Conservation (phyloP, 1,139 yeast species). For the Geotrichum europaeum region DNA sequence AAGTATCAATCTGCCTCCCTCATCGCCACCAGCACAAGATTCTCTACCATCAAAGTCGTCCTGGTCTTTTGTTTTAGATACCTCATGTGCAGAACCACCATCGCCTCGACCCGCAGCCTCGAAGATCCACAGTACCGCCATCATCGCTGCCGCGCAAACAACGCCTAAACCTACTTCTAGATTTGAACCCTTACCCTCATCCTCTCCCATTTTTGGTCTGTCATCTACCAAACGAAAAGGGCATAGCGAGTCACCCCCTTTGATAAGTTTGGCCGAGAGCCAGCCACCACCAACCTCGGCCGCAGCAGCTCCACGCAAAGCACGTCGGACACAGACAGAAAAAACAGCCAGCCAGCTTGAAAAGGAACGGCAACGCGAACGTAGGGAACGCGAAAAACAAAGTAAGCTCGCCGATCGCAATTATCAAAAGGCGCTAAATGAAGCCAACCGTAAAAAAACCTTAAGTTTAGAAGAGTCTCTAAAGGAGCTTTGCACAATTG, state of each 20-base stretch:
- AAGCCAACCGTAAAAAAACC: constrained; percentile 4
- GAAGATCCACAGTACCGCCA: background rate
- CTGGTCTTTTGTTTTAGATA: background rate
- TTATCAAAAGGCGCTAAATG: constrained; percentile 5
- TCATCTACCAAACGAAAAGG: background rate
- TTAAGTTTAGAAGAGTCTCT: constrained; percentile 2
- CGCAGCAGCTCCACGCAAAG: background rate
- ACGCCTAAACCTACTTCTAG: background rate
- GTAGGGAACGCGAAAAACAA: constrained; percentile 14
- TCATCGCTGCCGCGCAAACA: background rate
- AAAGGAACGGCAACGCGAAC: background rate
- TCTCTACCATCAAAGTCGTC: background rate
- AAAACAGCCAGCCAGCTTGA: background rate
- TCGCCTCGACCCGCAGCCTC: background rate
- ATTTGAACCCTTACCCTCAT: constrained; percentile 3
- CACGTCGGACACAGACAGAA: constrained; percentile 1
- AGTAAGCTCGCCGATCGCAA: constrained; percentile 17
- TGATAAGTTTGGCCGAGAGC: background rate
- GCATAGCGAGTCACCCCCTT: background rate
- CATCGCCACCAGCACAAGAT: background rate
- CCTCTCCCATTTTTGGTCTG: background rate
- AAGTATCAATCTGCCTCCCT: background rate
- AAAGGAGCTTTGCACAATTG: background rate
- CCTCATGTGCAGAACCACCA: background rate
- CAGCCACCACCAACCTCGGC: background rate